Percentiles rank a stretch among this genome's conserved stretches.
These are phyloP conservation scores for Suillus alpinus DNA, from an alignment of 768 basidiomycete species.

Conservation along the genomic window DNA sequence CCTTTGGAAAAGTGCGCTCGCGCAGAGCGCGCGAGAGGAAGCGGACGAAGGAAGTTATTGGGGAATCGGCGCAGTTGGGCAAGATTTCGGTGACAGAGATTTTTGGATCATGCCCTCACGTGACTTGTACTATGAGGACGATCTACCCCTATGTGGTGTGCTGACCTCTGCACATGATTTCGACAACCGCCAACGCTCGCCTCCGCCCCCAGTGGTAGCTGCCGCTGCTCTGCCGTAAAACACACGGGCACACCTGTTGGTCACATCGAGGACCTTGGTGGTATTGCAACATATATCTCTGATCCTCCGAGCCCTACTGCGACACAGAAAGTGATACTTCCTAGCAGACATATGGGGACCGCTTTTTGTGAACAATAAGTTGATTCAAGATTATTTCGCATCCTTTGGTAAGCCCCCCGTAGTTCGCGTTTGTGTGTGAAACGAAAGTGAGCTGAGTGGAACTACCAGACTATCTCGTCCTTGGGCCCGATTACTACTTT, in stretches of 20 bases:
- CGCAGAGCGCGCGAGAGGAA: constrained; percentile 1
- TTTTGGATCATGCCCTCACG: neutral
- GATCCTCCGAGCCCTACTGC: constrained; percentile 33
- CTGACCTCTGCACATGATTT: too few relatives aligned
- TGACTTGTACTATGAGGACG: neutral
- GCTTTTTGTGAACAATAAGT: constrained; percentile 50
- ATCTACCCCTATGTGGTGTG: neutral
- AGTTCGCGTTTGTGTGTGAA: neutral
- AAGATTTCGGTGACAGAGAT: neutral
- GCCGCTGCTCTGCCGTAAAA: constrained; percentile 49
- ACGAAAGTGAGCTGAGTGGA: neutral
- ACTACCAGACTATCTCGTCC: constrained; percentile 48
- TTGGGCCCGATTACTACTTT: constrained; percentile 61
- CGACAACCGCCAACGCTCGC: constrained; percentile 32
- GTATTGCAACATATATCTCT: constrained; percentile 52
- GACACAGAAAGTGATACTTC: constrained; percentile 45
- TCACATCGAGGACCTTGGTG: constrained; percentile 40
- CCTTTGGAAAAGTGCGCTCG: neutral
- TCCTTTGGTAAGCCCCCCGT: constrained; percentile 40
- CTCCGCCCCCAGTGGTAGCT: constrained; percentile 37
- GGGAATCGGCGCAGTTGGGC: neutral
- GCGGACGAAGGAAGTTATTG: neutral
- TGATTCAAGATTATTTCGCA: constrained; percentile 62
- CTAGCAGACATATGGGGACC: constrained; percentile 56
- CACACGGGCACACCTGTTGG: constrained; percentile 50